A percentile compares a stretch with the other conserved stretches of the same genome.
Conservation (phyloP, 176 grass and related monocot species). For the Zoysia japonica region DNA sequence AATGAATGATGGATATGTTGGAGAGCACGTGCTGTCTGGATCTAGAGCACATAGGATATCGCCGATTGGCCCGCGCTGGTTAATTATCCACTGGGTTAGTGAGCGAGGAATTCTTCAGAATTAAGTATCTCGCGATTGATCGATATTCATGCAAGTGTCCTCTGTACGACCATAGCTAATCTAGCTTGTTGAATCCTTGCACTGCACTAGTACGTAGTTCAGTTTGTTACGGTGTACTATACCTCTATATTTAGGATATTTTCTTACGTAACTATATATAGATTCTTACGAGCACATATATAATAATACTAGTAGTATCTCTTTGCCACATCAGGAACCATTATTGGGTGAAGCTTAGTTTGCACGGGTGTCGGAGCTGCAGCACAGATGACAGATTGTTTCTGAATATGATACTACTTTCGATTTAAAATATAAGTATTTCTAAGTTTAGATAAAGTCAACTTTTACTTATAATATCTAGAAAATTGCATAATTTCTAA, state of each 20-base stretch:
- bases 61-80: neutral
- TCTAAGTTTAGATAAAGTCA: too few species aligned
- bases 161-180: neutral
- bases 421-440: too few species aligned
- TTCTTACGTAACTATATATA: too few species aligned
- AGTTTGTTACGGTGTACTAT: neutral
- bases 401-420: neutral
- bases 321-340: neutral
- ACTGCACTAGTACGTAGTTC: neutral
- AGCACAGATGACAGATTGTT: neutral
- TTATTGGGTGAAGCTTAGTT: neutral
- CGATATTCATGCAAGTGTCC: neutral
- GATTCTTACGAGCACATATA: too few species aligned
- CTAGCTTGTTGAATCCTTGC: neutral
- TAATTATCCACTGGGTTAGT: neutral
- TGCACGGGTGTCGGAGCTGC: neutral
- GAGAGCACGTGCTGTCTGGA: slow-evolving; percentile 34
- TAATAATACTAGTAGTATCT: too few species aligned
- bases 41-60: neutral
- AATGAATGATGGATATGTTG: neutral
- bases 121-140: neutral
- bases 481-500: too few species aligned
- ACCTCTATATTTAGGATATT: too few species aligned
- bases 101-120: neutral
- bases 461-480: too few species aligned